Evolutionary conservation across 495 filamentous ascomycete genomes (phyloP).

Genomic region (Aspergillus hancockii): DNA sequence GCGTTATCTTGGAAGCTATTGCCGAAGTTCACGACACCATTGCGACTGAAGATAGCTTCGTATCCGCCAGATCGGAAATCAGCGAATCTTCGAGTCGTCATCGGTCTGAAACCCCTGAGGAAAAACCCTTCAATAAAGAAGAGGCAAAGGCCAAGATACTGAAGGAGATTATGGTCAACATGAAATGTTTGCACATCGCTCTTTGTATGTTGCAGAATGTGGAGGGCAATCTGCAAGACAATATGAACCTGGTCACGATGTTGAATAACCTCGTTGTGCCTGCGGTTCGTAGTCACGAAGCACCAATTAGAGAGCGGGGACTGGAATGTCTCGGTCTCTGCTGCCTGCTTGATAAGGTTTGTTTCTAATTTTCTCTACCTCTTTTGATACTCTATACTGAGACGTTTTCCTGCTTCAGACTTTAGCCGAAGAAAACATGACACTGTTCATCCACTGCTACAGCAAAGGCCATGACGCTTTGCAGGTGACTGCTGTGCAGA

Average conservation of each 20-base stretch:
- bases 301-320: conserved; percentile 87
- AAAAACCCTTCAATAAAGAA: conserved; percentile 60
- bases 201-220: conserved; percentile 97
- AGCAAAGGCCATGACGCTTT: conserved; percentile 86
- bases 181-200: conserved; percentile 97
- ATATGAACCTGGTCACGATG: conserved; percentile 87
- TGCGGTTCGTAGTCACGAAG: conserved; percentile 89
- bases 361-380: conserved; percentile 14
- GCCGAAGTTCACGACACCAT: conserved; percentile 96
- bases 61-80: conserved; percentile 83
- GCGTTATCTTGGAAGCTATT: conserved; percentile 86
- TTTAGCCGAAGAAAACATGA: conserved; percentile 89
- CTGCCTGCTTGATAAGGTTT: conserved; percentile 81
- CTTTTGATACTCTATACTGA: conserved; percentile 7
- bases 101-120: conserved; percentile 43
- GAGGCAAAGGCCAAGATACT: conserved; percentile 80
- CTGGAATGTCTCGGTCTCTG: conserved; percentile 87
- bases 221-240: conserved; percentile 77
- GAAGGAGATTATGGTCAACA: conserved; percentile 90
- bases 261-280: conserved; percentile 95
- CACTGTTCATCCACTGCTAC: conserved; percentile 93
- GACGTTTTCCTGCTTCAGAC: conserved; percentile 44
- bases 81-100: conserved; percentile 55
- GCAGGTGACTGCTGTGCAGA: conserved; percentile 86
- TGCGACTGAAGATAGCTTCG: conserved; percentile 80